These are phyloP conservation scores for Clarireedia sp. DNA, from an alignment of 2,329 filamentous ascomycete genomes.

Conservation along the genomic window DNA sequence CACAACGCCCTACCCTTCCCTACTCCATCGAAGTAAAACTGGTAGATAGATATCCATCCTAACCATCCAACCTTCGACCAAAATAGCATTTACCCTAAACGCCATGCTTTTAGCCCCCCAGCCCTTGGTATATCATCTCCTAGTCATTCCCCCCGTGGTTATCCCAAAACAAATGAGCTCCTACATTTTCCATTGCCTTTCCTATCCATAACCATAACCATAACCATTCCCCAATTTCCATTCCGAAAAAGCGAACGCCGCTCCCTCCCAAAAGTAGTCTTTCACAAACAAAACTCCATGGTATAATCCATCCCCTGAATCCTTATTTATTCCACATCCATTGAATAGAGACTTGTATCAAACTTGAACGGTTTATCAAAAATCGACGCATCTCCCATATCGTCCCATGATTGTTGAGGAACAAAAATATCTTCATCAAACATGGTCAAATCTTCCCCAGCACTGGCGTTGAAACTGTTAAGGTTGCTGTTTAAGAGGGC, in stretches of 20 bases:
- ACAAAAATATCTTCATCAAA: constrained; percentile 22
- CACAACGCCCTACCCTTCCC: no score
- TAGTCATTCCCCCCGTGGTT: neutral
- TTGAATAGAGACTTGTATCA: constrained; percentile 38
- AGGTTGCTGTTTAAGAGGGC: constrained; percentile 20
- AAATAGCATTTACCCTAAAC: constrained; percentile 6
- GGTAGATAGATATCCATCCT: no score
- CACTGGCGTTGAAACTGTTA: constrained; percentile 30
- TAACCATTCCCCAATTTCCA: no score
- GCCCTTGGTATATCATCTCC: constrained; percentile 13
- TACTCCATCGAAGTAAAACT: no score
- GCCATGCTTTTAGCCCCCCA: constrained; percentile 15
- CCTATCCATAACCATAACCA: neutral
- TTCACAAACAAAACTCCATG: constrained; percentile 3
- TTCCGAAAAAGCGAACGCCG: neutral
- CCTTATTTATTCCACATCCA: constrained; percentile 31
- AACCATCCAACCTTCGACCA: no score
- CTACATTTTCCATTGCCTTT: constrained; percentile 7
- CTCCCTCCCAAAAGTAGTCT: constrained; percentile 9
- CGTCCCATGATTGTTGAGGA: constrained; percentile 38
- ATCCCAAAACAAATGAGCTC: neutral
- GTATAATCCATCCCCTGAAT: constrained; percentile 2
- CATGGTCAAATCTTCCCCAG: constrained; percentile 22
- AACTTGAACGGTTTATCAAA: constrained; percentile 47
- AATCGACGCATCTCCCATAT: constrained; percentile 36